Percentiles rank a stretch among this genome's conserved stretches.
Conservation (phyloP, 2,329 filamentous ascomycete species). For the Fusarium solani-melongenae region DNA sequence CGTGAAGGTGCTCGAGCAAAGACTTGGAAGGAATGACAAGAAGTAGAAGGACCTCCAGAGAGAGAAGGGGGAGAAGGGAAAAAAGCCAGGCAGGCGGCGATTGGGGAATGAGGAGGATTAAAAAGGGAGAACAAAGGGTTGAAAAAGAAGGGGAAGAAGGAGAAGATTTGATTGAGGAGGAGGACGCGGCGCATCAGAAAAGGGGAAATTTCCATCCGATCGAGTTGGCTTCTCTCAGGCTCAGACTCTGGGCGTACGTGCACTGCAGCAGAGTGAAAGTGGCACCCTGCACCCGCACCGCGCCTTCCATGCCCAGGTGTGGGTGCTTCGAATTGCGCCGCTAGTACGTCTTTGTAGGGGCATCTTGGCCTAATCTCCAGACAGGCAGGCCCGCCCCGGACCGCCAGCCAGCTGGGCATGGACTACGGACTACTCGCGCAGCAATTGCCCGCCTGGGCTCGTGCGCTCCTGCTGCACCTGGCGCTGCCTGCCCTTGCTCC, state of each 20-base stretch:
- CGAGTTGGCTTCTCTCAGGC: constrained; percentile 26
- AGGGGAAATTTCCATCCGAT: constrained; percentile 52
- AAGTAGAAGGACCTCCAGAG: constrained; percentile 46
- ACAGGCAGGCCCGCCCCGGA: constrained; percentile 24
- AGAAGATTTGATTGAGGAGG: constrained; percentile 41
- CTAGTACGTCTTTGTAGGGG: constrained; percentile 35
- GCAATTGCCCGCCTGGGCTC: constrained; percentile 12
- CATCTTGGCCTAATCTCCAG: constrained; percentile 39
- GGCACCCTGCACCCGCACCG: constrained; percentile 32
- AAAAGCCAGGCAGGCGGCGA: constrained; percentile 33
- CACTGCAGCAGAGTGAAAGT: constrained; percentile 34
- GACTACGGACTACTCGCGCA: not conserved
- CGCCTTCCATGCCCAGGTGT: constrained; percentile 22
- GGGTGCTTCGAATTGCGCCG: constrained; percentile 30
- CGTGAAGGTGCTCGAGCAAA: constrained; percentile 35
- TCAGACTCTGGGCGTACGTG: not conserved
- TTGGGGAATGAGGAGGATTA: constrained; percentile 39
- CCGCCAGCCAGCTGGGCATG: not conserved
- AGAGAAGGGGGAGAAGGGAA: constrained; percentile 32
- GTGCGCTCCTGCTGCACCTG: constrained; percentile 13
- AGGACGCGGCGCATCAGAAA: constrained; percentile 46
- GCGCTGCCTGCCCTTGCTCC: not conserved
- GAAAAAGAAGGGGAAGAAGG: constrained; percentile 43
- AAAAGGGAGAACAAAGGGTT: constrained; percentile 36
- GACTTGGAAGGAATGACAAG: constrained; percentile 51